These are phyloP conservation scores for Microstegium vimineum DNA, from an alignment of 176 grass and related monocot genomes.

Conservation along the genomic window DNA sequence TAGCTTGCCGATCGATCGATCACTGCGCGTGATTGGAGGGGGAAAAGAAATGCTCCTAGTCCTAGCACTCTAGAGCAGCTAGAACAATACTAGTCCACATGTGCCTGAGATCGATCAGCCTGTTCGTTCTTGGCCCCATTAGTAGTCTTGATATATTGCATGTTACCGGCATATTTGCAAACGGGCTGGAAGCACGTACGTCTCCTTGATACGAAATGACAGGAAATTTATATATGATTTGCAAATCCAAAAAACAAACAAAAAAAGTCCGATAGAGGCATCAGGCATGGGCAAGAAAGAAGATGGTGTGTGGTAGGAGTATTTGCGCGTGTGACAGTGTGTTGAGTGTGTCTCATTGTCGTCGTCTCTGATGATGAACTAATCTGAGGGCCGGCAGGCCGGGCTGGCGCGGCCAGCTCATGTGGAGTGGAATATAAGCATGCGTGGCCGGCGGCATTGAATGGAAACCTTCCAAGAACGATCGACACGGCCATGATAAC, in stretches of 20 bases:
- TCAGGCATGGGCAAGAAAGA: constrained; percentile 9
- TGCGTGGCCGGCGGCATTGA: background rate
- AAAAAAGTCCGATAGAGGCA: background rate
- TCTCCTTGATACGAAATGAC: background rate
- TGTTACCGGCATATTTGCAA: constrained; percentile 8
- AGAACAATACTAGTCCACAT: background rate
- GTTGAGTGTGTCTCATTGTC: background rate
- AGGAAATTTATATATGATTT: background rate
- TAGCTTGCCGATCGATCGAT: background rate
- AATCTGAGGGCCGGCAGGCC: too few species aligned
- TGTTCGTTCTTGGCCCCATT: background rate
- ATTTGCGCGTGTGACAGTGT: background rate
- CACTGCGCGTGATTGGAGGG: background rate
- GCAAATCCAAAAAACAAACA: too few species aligned
- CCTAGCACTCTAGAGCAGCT: background rate
- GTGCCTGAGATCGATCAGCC: background rate
- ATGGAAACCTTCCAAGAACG: constrained; percentile 23
- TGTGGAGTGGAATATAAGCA: constrained; percentile 25
- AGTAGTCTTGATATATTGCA: background rate
- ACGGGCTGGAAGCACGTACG: background rate
- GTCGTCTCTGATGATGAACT: too few species aligned
- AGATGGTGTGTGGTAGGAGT: background rate
- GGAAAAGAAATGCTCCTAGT: too few species aligned
- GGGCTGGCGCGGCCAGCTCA: background rate
- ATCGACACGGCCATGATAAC: constrained; percentile 3